phyloP scores from a whole-genome alignment of 805 yeast species.

The Candida quercuum region DNA sequence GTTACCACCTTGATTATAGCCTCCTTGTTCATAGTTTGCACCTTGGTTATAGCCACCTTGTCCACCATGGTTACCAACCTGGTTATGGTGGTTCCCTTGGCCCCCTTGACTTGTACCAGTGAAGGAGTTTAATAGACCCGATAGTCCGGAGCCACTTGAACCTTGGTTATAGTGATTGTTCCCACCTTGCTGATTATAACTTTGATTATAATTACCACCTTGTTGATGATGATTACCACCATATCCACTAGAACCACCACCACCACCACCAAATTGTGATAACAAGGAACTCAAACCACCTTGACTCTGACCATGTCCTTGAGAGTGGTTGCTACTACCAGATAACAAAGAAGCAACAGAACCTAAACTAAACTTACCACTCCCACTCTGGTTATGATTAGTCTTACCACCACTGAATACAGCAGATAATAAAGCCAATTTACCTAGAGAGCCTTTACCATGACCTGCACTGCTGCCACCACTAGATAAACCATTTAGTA shows the following conservation, averaged over 20 bases:
- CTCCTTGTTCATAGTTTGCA: constrained; percentile 5
- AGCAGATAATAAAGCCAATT: constrained; percentile 11
- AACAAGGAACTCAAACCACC: constrained; percentile 5
- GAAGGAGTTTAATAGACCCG: background rate
- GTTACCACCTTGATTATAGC: constrained; percentile 4
- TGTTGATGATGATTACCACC: background rate
- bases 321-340: constrained; percentile 3
- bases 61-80: too few relatives aligned
- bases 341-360: constrained; percentile 10
- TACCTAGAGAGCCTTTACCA: constrained; percentile 12
- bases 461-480: constrained; percentile 13
- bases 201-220: too few relatives aligned
- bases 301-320: constrained; percentile 1
- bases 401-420: constrained; percentile 12
- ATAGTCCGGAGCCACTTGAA: constrained; percentile 7
- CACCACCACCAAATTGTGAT: constrained; percentile 9
- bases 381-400: background rate
- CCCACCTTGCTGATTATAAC: too few relatives aligned
- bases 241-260: constrained; percentile 3
- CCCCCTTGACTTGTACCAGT: too few relatives aligned
- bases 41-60: constrained; percentile 9
- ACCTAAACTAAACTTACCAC: constrained; percentile 9
- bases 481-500: constrained; percentile 17
- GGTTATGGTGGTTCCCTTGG: too few relatives aligned
- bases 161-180: constrained; percentile 8